Evolutionary conservation across 306 rosid genomes (phyloP).

Genomic region (Prunus campanulata): DNA sequence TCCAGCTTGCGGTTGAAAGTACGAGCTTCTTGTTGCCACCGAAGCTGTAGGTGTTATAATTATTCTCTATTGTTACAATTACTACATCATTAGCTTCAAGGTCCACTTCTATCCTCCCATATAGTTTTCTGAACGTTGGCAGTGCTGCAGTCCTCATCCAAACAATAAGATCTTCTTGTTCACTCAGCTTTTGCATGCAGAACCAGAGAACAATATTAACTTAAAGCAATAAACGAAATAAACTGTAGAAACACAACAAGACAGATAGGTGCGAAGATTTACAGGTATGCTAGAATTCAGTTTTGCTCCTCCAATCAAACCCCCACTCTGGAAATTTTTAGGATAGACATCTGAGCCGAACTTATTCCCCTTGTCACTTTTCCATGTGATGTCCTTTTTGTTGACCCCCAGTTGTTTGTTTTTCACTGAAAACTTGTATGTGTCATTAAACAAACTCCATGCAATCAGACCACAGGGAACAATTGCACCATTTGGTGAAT

Average conservation of each 20-base stretch:
- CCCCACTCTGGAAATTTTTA: slow-evolving; percentile 60
- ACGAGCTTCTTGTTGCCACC: slow-evolving; percentile 69
- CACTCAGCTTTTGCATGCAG: slow-evolving; percentile 59
- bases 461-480: slow-evolving; percentile 92
- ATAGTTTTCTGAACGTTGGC: slow-evolving; percentile 77
- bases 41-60: slow-evolving; percentile 77
- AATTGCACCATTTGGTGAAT: slow-evolving; percentile 34
- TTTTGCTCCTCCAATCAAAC: slow-evolving; percentile 73
- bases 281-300: slow-evolving; percentile 74
- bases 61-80: slow-evolving; percentile 57
- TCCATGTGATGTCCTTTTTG: slow-evolving; percentile 86
- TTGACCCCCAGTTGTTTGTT: slow-evolving; percentile 43
- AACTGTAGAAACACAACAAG: neutral
- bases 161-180: slow-evolving; percentile 89
- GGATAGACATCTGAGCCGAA: slow-evolving; percentile 80
- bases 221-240: neutral
- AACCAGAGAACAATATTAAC: slow-evolving; percentile 24
- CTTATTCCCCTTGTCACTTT: slow-evolving; percentile 58
- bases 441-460: slow-evolving; percentile 93
- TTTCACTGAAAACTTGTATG: slow-evolving; percentile 52
- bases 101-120: slow-evolving; percentile 76
- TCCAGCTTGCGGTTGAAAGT: slow-evolving; percentile 90
- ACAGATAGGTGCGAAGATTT: slow-evolving; percentile 11
- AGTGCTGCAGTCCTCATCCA: slow-evolving; percentile 94
- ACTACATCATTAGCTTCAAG: slow-evolving; percentile 60